phyloP scores from a whole-genome alignment of 129 eudicot species.

The Helichrysum umbraculigerum region DNA sequence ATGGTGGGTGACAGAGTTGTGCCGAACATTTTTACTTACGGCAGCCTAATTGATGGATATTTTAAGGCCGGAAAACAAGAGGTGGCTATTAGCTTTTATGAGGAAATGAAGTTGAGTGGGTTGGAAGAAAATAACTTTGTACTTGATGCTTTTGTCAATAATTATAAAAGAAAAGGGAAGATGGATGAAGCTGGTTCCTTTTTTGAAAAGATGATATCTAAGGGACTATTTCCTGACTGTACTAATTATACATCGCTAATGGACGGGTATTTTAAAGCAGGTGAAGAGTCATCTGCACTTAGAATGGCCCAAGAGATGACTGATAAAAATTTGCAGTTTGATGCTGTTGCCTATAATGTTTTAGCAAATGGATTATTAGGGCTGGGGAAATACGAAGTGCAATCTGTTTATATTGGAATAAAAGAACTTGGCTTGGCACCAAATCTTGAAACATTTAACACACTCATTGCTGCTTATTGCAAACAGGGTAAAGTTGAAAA shows the following conservation, averaged over 20 bases:
- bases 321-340: constrained; percentile 58
- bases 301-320: constrained; percentile 66
- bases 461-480: constrained; percentile 75
- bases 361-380: constrained; percentile 71
- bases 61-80: constrained; percentile 70
- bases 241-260: constrained; percentile 76
- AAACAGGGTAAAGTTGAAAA: constrained; percentile 54
- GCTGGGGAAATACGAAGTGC: constrained; percentile 64
- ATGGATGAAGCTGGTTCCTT: constrained; percentile 69
- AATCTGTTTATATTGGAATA: constrained; percentile 67
- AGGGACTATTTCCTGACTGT: constrained; percentile 61
- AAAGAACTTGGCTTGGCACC: constrained; percentile 64
- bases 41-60: constrained; percentile 65
- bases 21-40: constrained; percentile 69
- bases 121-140: constrained; percentile 63
- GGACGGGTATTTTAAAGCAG: constrained; percentile 86
- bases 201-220: constrained; percentile 45
- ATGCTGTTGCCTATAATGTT: constrained; percentile 74
- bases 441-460: constrained; percentile 76
- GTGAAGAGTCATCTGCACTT: constrained; percentile 76
- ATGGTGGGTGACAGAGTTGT: constrained; percentile 50
- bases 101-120: constrained; percentile 72
- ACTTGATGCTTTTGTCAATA: constrained; percentile 65
- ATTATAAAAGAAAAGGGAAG: constrained; percentile 57
- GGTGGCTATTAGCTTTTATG: constrained; percentile 48